Percentiles rank a stretch among this genome's conserved stretches.
These are phyloP conservation scores for Plantago lanceolata DNA, from an alignment of 305 asterid species.

Conservation along the genomic window DNA sequence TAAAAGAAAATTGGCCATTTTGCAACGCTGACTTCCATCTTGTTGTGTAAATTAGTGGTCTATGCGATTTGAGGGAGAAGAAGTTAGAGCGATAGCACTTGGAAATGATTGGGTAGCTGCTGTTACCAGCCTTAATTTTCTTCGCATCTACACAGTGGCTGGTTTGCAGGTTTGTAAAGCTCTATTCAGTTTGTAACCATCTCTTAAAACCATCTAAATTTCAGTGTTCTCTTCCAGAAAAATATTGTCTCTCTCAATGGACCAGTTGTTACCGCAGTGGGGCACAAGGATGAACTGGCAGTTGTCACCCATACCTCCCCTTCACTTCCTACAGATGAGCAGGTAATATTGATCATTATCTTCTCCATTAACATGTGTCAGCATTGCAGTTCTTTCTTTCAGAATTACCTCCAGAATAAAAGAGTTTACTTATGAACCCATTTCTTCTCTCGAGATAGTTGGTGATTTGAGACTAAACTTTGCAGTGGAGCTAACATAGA, in stretches of 20 bases:
- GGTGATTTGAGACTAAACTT: too few relatives aligned
- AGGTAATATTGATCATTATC: conserved; percentile 40
- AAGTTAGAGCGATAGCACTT: conserved; percentile 84
- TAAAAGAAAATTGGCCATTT: neutral
- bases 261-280: conserved; percentile 89
- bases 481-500: too few relatives aligned
- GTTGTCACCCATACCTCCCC: conserved; percentile 79
- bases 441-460: too few relatives aligned
- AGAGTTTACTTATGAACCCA: too few relatives aligned
- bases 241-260: conserved; percentile 77
- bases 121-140: conserved; percentile 82
- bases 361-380: conserved; percentile 9
- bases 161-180: conserved; percentile 78
- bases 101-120: conserved; percentile 95
- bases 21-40: conserved; percentile 24
- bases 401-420: conserved; percentile 2
- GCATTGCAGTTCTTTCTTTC: conserved; percentile 2
- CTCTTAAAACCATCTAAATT: conserved; percentile 21
- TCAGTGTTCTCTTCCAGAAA: conserved; percentile 41
- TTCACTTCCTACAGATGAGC: conserved; percentile 82
- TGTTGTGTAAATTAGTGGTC: conserved; percentile 75
- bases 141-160: conserved; percentile 78
- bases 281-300: conserved; percentile 81
- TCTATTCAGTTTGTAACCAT: conserved; percentile 11
- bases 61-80: conserved; percentile 96